A percentile compares a stretch with the other conserved stretches of the same genome.
Evolutionary conservation across 805 yeast genomes (phyloP).

Genomic region (Cyberlindnera maclurae): DNA sequence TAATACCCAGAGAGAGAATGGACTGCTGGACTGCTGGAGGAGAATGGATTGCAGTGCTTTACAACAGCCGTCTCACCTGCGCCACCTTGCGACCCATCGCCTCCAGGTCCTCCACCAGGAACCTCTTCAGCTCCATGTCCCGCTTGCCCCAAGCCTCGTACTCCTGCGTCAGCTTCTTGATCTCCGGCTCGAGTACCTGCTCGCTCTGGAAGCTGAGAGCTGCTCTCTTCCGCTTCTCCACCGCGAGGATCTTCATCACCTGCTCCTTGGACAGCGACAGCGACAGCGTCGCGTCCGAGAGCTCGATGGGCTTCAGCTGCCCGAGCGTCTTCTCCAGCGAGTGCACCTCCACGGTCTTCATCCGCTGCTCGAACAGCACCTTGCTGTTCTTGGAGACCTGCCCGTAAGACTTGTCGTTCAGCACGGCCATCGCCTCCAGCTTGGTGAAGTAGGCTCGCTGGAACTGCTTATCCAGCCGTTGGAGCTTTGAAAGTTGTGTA

Average conservation of each 20-base stretch:
- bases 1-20: no score
- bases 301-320: slow-evolving; percentile 10
- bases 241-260: slow-evolving; percentile 11
- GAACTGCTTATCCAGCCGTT: slow-evolving; percentile 12
- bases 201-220: slow-evolving; percentile 14
- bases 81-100: slow-evolving; percentile 15
- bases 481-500: slow-evolving; percentile 4
- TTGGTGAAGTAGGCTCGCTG: slow-evolving; percentile 6
- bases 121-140: slow-evolving; percentile 19
- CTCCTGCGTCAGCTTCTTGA: slow-evolving; percentile 5
- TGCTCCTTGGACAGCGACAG: slow-evolving; percentile 14
- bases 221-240: slow-evolving; percentile 18
- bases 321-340: slow-evolving; percentile 13
- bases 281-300: slow-evolving; percentile 6
- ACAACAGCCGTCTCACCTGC: background rate
- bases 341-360: slow-evolving; percentile 8
- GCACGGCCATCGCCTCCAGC: slow-evolving; percentile 1
- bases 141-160: slow-evolving; percentile 18
- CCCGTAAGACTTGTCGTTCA: slow-evolving; percentile 8
- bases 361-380: slow-evolving; percentile 11
- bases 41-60: no score
- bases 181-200: slow-evolving; percentile 14
- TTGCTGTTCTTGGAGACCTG: slow-evolving; percentile 14
- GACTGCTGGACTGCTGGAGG: no score
- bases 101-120: slow-evolving; percentile 15